These are phyloP conservation scores for Nigrospora sphaerica DNA, from an alignment of 2,329 filamentous ascomycete genomes.

Conservation along the genomic window DNA sequence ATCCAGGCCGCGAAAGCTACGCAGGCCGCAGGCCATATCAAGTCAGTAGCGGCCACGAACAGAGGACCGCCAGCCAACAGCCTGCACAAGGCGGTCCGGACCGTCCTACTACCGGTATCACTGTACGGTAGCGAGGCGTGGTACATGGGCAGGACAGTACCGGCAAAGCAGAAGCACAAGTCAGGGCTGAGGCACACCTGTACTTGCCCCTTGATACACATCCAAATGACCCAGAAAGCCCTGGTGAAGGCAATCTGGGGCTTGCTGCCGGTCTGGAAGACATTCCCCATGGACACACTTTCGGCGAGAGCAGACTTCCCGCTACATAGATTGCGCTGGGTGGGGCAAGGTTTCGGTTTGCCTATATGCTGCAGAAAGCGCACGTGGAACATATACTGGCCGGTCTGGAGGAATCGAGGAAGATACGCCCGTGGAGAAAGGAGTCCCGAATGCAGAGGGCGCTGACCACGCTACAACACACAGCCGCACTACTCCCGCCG, in stretches of 20 bases:
- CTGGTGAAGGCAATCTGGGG: not conserved
- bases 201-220: not conserved
- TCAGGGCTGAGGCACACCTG: not conserved
- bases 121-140: conserved; percentile 4
- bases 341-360: not conserved
- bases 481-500: too few relatives aligned
- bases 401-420: not conserved
- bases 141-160: too few relatives aligned
- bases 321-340: not conserved
- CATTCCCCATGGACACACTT: not conserved
- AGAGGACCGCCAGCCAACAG: not conserved
- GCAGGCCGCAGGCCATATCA: conserved; percentile 5
- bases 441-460: not conserved
- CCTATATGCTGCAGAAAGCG: not conserved
- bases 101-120: conserved; percentile 1
- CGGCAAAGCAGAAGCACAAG: not conserved
- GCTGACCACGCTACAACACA: too few relatives aligned
- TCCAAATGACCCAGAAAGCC: not conserved
- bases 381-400: not conserved
- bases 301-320: not conserved
- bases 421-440: not conserved
- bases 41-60: not conserved
- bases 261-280: not conserved
- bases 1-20: conserved; percentile 8
- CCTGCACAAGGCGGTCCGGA: not conserved